phyloP scores from a whole-genome alignment of 2,329 filamentous ascomycete species.

The Hawksworthiomyces lignivorus region DNA sequence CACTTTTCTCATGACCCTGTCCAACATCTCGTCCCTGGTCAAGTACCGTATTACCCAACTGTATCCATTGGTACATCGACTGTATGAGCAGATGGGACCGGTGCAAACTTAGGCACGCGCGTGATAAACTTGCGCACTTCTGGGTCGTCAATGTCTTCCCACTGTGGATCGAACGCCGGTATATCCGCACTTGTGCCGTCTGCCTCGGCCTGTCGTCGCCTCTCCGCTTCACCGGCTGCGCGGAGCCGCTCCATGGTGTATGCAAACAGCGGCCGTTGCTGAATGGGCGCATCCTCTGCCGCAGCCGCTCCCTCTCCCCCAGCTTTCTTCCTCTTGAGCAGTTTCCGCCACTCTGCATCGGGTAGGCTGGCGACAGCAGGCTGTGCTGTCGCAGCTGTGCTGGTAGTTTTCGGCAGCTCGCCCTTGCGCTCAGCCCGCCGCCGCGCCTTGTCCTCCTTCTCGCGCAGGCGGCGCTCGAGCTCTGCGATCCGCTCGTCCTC shows the following conservation, averaged over 20 bases:
- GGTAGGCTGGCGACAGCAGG: not conserved
- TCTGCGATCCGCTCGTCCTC: conserved; percentile 33
- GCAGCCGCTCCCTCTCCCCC: not conserved
- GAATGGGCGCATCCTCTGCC: conserved; percentile 1
- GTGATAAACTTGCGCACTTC: conserved; percentile 14
- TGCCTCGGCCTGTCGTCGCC: conserved; percentile 10
- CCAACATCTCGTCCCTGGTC: too few species aligned
- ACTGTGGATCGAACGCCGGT: conserved; percentile 13
- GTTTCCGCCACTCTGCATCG: conserved; percentile 11
- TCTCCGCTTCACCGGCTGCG: conserved; percentile 11
- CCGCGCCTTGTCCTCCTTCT: conserved; percentile 30
- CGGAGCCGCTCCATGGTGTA: conserved; percentile 15
- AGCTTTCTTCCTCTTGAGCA: conserved; percentile 7
- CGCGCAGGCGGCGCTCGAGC: conserved; percentile 35
- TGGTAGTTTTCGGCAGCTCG: too few species aligned
- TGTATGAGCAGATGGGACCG: not conserved
- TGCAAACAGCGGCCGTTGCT: conserved; percentile 12
- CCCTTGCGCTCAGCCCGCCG: conserved; percentile 35
- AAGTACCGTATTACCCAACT: too few species aligned
- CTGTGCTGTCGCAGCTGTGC: too few species aligned
- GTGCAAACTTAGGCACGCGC: conserved; percentile 9
- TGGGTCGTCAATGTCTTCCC: conserved; percentile 15
- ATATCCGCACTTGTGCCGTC: conserved; percentile 8
- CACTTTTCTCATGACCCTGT: not conserved
- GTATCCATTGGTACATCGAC: conserved; percentile 9